Evolutionary conservation across 1,139 yeast species (phyloP), one percentile per base, ranked within the genome.

Genomic region (Debaryomyces coudertii): DNA sequence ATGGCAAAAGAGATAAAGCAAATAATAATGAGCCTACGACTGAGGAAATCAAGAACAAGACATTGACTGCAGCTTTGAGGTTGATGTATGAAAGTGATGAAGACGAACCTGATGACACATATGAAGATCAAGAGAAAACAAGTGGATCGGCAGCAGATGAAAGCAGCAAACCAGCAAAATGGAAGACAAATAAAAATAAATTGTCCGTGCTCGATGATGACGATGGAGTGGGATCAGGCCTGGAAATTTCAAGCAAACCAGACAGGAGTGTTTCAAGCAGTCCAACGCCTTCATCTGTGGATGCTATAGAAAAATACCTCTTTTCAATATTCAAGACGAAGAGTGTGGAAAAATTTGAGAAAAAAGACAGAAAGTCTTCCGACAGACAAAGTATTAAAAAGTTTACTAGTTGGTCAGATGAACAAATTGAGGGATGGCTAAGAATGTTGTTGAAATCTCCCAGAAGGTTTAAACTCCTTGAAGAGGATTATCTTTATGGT

Each of bases 361-460:
- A 79, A 49, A 53, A 67, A 0, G 63, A 71, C 5, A 71, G 97
- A 48, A 81, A 83, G 43, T 58, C 83, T 0, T 65, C 72, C 33
- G 63, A 58, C 7, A 73, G 97, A 47, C 67, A 69, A 24, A 78
- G 75, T 18, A 66, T 90, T 57, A 80, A 77, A 53, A 59, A 63
- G 12, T 68, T 69, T 31, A 79, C 85, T 0, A 72, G 72, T 1
- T 88, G 96, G 96, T 73, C 90, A 0, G 93, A 90, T 62, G 97
- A 89, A 59, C 96, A 90, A 62, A 80, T 92, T 39, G 97, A 92
- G 69, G 96, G 96, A 0, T 92, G 97, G 97, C 85, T 87, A 1
- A 69, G 87, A 49, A 86, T 87, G 85, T 63, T 90, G 28, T 76
- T 79, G 42, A 80, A 79, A 53, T 80, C 84, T 39, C 90, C 95